phyloP scores from a whole-genome alignment of 352 stramenopile genomes.

The Globisporangium paddicum region DNA sequence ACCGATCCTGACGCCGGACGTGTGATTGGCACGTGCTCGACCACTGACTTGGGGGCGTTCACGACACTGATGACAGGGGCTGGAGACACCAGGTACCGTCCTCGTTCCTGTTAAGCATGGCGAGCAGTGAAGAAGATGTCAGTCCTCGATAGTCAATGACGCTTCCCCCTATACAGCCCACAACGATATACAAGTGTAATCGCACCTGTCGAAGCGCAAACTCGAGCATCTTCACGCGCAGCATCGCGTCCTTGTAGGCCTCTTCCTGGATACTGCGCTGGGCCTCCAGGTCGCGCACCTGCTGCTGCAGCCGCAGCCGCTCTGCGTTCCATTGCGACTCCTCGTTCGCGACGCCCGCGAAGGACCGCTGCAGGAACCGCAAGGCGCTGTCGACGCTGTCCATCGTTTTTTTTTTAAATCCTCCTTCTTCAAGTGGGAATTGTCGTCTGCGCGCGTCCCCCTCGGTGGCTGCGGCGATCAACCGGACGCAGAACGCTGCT shows the following conservation, averaged over 20 bases:
- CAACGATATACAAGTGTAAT: not conserved
- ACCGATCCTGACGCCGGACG: slow-evolving; percentile 17
- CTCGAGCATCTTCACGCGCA: slow-evolving; percentile 88
- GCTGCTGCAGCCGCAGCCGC: slow-evolving; percentile 60
- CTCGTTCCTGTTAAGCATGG: slow-evolving; percentile 36
- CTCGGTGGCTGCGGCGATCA: not conserved
- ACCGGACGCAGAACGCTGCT: not conserved
- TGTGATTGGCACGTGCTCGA: slow-evolving; percentile 31
- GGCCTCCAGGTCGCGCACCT: slow-evolving; percentile 73
- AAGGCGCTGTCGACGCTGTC: slow-evolving; percentile 84
- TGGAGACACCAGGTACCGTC: slow-evolving; percentile 72
- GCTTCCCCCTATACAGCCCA: too few relatives aligned
- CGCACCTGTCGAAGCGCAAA: slow-evolving; percentile 72
- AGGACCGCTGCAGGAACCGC: slow-evolving; percentile 81
- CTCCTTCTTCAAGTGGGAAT: not conserved
- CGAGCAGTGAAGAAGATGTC: too few relatives aligned
- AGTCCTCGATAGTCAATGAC: too few relatives aligned
- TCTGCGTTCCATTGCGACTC: slow-evolving; percentile 77
- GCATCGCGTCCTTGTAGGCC: slow-evolving; percentile 78
- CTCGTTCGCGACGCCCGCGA: slow-evolving; percentile 75
- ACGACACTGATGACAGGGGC: slow-evolving; percentile 52
- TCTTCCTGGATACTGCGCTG: slow-evolving; percentile 76
- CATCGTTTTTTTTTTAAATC: slow-evolving; percentile 35
- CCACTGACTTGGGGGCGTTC: slow-evolving; percentile 25
- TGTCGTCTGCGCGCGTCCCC: not conserved